Evolutionary conservation across 2,329 filamentous ascomycete genomes (phyloP), one percentile per base, ranked within the genome.

Genomic region (Thelonectria blattea): DNA sequence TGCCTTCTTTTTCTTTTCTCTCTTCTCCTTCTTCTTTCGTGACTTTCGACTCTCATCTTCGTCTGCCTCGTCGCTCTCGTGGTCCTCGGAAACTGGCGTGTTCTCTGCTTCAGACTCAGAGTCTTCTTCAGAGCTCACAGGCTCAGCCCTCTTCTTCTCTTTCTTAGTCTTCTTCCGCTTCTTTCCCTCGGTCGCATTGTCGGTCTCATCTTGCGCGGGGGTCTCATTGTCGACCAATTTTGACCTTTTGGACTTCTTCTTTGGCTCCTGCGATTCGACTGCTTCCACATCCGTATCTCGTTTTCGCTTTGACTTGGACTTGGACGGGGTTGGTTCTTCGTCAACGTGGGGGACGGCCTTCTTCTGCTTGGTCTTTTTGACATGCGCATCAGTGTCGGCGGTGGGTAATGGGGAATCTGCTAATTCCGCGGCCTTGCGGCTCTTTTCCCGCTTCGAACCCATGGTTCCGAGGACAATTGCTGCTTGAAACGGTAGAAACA

Each of bases 361-460:
- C 45, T 51, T 41, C 39, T 66, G 30, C 58, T 73, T 74, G 48
- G 69, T 60, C 39, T 70, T 68, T 0, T 76, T 79, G 10, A 82
- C 69, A 62, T 82, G 47, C 12, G 47, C 34, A 5, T 34, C n/a
- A 10, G 52, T 42, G 42, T 27, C 30, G 34, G 50, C 42, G 47
- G 49, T 22, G 2, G 53, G n/a, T 22, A 49, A 39, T 9, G 47
- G 37, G 10, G 46, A 12, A 45, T 61, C 22, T 5, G 45, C 3
- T 12, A 50, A 37, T 12, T 15, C 43, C 32, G 22, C 52, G 58
- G 34, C 53, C 68, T 60, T 74, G 72, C 9, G 71, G 18, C 7
- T 73, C 70, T 42, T 77, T 79, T 15, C 81, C 69, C 59, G 82
- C 64, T 80, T 74, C 48, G 79, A 74, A 66, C 81, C 80, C 77